Evolutionary conservation across 2,329 filamentous ascomycete species (phyloP), one percentile per base, ranked within the genome.

Genomic region (Beauveria caledonica): DNA sequence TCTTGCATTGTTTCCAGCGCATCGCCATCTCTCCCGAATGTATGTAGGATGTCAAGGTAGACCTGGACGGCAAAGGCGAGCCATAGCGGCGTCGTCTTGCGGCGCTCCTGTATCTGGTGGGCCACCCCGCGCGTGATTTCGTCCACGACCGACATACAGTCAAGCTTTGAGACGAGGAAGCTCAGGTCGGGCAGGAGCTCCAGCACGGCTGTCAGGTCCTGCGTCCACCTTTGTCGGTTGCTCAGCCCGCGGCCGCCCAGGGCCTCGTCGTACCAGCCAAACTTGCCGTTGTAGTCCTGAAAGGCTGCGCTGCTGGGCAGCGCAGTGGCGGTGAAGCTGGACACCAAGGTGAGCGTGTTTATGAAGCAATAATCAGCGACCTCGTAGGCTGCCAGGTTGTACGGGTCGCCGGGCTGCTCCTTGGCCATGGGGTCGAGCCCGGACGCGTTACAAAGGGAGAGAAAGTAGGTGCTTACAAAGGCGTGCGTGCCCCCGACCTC

Each of bases 41-140:
- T 39, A 27, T 68, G 62, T 5, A 68, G 15, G 3, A 68, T 59
- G 10, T 63, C 60, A 10, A 68, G 48, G 46, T 67, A 68, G 1
- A 64, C 53, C 15, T 67, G 65, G 2, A 62, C 15, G 27, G 60
- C 62, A 29, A 63, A 67, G 1, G 33, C 23, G 9, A 68, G 36
- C 65, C 67, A 64, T 1, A 68, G 60, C 2, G 56, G 59, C 2
- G 36, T 40, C 5, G 6, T 27, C 9, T 4, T 11, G 13, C 19
- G 4, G 9, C 25, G 5, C 36, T 36, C 11, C 2, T 54, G 19
- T 2, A 62, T 29, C 2, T 19, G 7, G 8, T 52, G 36, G 19
- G 39, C 48, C 10, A 59, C 6, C 5, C 62, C 66, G 15, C 64
- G 62, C 15, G 63, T 48, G 11, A 68, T 33, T 23, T 68, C 67